phyloP scores from a whole-genome alignment of 2,329 filamentous ascomycete species.

The Fusarium nodosum region DNA sequence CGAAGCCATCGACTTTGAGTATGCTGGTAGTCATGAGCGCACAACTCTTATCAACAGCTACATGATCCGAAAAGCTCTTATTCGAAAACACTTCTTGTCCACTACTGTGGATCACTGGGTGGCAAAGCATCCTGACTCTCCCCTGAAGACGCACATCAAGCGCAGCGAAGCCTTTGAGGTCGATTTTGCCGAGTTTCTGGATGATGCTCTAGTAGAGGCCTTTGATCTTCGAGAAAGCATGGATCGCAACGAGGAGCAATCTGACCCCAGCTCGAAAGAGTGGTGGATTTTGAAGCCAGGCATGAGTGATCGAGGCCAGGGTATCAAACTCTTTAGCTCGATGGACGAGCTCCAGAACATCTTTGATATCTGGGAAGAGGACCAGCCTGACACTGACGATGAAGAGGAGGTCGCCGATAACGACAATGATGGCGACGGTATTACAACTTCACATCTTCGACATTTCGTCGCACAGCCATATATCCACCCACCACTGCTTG shows the following conservation, averaged over 20 bases:
- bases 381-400: conserved; percentile 73
- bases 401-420: conserved; percentile 63
- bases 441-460: conserved; percentile 90
- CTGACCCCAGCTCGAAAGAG: conserved; percentile 64
- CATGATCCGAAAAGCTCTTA: conserved; percentile 94
- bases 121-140: conserved; percentile 81
- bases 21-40: conserved; percentile 71
- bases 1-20: conserved; percentile 87
- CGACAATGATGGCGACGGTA: conserved; percentile 62
- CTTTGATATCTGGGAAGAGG: conserved; percentile 91
- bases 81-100: conserved; percentile 93
- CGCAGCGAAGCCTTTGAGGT: conserved; percentile 89
- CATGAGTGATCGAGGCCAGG: conserved; percentile 97
- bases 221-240: conserved; percentile 88
- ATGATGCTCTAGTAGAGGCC: conserved; percentile 90
- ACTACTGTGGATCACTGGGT: conserved; percentile 88
- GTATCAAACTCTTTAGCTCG: conserved; percentile 88
- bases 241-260: conserved; percentile 68
- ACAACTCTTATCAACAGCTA: conserved; percentile 87
- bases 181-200: conserved; percentile 96
- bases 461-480: conserved; percentile 98
- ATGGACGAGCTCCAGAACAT: conserved; percentile 87
- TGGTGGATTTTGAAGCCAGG: conserved; percentile 99
- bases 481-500: conserved; percentile 83
- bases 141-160: conserved; percentile 79